These are phyloP conservation scores for Oryza officinalis DNA, from an alignment of 176 grass and related monocot species.

Conservation along the genomic window DNA sequence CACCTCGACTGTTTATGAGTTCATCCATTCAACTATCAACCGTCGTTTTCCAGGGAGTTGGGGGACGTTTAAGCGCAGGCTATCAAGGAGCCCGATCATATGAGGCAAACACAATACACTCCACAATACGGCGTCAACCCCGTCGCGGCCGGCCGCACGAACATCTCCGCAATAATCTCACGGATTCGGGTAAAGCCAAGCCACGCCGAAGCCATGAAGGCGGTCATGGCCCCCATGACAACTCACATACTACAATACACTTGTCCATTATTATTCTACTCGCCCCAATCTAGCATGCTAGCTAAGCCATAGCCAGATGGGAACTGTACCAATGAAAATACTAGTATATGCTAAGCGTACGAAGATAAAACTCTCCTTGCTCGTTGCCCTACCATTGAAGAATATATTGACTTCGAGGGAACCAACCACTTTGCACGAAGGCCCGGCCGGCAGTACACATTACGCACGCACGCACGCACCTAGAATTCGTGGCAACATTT, in stretches of 20 bases:
- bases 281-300: neutral
- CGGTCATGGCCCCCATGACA: constrained; percentile 16
- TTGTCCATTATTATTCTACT: constrained; percentile 14
- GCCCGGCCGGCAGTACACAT: neutral
- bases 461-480: neutral
- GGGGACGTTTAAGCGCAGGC: neutral
- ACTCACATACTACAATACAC: neutral
- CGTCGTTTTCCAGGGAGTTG: constrained; percentile 16
- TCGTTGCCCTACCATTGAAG: neutral
- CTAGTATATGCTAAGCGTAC: constrained; percentile 27
- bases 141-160: neutral
- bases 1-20: neutral
- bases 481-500: neutral
- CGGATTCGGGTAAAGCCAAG: neutral
- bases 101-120: neutral
- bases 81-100: neutral
- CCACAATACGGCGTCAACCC: constrained; percentile 7
- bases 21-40: neutral
- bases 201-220: no score
- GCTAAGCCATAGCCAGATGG: neutral
- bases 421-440: neutral
- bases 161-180: neutral
- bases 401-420: neutral
- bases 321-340: neutral
- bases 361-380: neutral